Percentiles rank a stretch among this genome's conserved stretches.
Evolutionary conservation across 2,329 filamentous ascomycete species (phyloP).

Genomic region (Cercospora nicotianae): DNA sequence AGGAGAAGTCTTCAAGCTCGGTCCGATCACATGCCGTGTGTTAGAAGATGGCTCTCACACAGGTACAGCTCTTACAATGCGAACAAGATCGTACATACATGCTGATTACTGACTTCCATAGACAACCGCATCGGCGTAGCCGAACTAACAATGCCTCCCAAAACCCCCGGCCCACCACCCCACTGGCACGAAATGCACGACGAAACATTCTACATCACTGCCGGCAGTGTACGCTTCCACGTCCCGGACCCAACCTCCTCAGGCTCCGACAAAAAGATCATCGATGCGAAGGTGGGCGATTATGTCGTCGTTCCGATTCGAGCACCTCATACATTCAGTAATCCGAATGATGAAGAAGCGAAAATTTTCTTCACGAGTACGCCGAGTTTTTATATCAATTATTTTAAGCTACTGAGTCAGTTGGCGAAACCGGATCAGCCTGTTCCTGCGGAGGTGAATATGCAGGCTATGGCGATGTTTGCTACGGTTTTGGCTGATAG

Average conservation of each 20-base stretch:
- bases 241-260: constrained; percentile 37
- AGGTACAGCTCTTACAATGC: constrained; percentile 35
- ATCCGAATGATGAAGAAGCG: constrained; percentile 55
- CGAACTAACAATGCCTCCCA: constrained; percentile 52
- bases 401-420: constrained; percentile 55
- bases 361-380: constrained; percentile 60
- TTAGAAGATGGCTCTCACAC: constrained; percentile 55
- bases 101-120: constrained; percentile 15
- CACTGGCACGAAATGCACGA: constrained; percentile 62
- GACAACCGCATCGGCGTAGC: constrained; percentile 53
- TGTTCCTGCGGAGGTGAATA: constrained; percentile 52
- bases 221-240: constrained; percentile 55
- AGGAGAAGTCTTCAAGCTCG: constrained; percentile 53
- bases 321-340: constrained; percentile 58
- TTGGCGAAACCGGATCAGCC: constrained; percentile 48
- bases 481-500: constrained; percentile 51
- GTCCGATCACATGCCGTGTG: constrained; percentile 52
- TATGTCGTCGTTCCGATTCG: constrained; percentile 57
- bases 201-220: constrained; percentile 57
- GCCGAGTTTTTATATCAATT: constrained; percentile 59
- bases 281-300: constrained; percentile 55
- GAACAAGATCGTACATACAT: too few relatives aligned
- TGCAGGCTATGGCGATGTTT: constrained; percentile 53
- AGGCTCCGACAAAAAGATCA: constrained; percentile 22
- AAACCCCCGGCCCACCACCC: constrained; percentile 50